These are phyloP conservation scores for Xylaria sp. DNA, from an alignment of 2,329 filamentous ascomycete genomes.

Conservation along the genomic window DNA sequence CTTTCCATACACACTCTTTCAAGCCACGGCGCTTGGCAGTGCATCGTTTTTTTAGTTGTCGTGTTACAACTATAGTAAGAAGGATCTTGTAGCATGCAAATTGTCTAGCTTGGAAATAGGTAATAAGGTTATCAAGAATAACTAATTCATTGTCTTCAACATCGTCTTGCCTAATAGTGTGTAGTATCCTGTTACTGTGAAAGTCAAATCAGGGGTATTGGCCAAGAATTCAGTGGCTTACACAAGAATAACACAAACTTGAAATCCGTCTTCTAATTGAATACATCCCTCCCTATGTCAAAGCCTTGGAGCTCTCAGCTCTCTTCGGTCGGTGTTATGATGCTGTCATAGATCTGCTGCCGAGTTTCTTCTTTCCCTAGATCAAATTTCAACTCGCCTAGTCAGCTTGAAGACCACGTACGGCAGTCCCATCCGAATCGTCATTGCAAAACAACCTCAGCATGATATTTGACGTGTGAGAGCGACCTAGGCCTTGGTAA, in stretches of 20 bases:
- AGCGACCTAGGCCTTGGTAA: conserved; percentile 8
- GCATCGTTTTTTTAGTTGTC: too few relatives aligned
- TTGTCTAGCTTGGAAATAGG: too few relatives aligned
- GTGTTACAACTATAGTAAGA: too few relatives aligned
- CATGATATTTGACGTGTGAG: conserved; percentile 9
- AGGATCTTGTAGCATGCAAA: too few relatives aligned
- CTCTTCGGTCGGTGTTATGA: conserved; percentile 26
- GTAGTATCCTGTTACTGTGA: background rate
- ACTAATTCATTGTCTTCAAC: too few relatives aligned
- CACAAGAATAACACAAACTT: background rate
- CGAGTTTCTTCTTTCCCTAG: conserved; percentile 12
- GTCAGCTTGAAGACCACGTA: conserved; percentile 15
- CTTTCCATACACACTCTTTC: too few relatives aligned
- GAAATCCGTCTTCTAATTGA: background rate
- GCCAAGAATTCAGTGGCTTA: background rate
- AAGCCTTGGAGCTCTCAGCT: conserved; percentile 17
- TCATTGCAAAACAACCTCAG: conserved; percentile 4
- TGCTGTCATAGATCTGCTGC: conserved; percentile 19
- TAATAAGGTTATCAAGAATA: too few relatives aligned
- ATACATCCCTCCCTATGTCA: conserved; percentile 3
- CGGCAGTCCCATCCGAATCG: conserved; percentile 3
- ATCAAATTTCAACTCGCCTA: conserved; percentile 11
- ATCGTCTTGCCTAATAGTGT: background rate
- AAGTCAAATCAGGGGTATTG: background rate
- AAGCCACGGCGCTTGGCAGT: too few relatives aligned